Evolutionary conservation across 2,329 filamentous ascomycete species (phyloP).

Genomic region (Chaetothyriales sp.): DNA sequence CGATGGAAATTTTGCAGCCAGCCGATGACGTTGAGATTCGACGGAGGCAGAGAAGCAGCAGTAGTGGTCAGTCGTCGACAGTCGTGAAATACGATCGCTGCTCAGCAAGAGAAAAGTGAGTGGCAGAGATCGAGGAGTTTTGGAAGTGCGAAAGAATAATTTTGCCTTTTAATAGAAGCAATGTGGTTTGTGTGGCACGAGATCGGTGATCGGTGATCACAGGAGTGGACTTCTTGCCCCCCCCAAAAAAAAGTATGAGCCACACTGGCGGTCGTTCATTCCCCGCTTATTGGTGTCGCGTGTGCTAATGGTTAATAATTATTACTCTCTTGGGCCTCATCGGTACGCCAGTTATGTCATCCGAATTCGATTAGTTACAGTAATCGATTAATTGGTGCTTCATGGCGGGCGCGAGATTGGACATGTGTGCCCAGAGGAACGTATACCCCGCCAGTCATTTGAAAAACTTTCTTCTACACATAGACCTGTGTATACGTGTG

Average conservation of each 20-base stretch:
- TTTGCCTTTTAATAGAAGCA: not conserved
- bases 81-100: not conserved
- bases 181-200: not conserved
- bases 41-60: not conserved
- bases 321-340: too few relatives aligned
- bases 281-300: too few relatives aligned
- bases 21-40: not conserved
- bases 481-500: too few relatives aligned
- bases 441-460: too few relatives aligned
- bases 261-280: too few relatives aligned
- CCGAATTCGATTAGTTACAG: too few relatives aligned
- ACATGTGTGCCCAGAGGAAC: too few relatives aligned
- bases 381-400: too few relatives aligned
- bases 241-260: not conserved
- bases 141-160: not conserved
- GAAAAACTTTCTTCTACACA: too few relatives aligned
- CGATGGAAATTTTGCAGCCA: not conserved
- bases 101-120: not conserved
- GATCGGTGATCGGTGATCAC: not conserved
- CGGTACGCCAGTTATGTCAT: too few relatives aligned
- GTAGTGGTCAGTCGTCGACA: not conserved
- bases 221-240: not conserved
- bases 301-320: too few relatives aligned
- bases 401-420: too few relatives aligned
- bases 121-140: not conserved